Base-by-base conservation (phyloP, 2,329 filamentous ascomycete genomes). In the Fusarium dlaminii region DNA sequence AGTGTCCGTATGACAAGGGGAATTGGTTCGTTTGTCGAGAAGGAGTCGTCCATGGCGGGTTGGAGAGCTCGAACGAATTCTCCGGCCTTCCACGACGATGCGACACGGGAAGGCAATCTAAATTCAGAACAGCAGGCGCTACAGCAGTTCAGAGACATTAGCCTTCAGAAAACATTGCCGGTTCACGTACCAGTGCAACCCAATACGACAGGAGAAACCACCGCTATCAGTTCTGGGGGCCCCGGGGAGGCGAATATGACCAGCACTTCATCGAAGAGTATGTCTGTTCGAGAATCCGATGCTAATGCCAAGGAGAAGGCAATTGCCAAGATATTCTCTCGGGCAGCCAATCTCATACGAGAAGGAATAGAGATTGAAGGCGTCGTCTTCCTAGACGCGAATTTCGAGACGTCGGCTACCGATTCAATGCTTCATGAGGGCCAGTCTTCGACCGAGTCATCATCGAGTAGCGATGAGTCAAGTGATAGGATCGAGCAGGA, bases 291-390 rank as follows among this genome's bases (percentile, higher is more conserved):
- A 55, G 54, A 54, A 15, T 34, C 66, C 1, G 66, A 75, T 36
- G 40, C 18, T 13, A 42, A 61, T 13, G 29, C 14, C 12, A 65
- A 63, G 15, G 58, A 66, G 30, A 63, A 54, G 49, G 57, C 57
- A 1, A 54, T 66, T 22, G 62, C 68, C 30, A 62, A 75, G 12
- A 79, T 86, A 4, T 85, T 86, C 51, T 82, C 82, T 2, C 83
- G 83, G 32, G 86, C 86, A 24, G 83, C 85, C 29, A 83, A 83
- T 32, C 76, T 87, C 9, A 80, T 87, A 24, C 76, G 83, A 5
- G 81, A 86, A 46, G 82, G 83, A 3, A 77, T 87, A 13, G 82
- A 84, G 24, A 81, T 84, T 0, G 82, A 84, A 37, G 85, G 84
- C 2, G 78, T 78, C 29, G 40, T 80, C 8, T 78, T 79, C 78